Base-by-base conservation (phyloP, 2,329 filamentous ascomycete species). In the Xylariaceae sp. region DNA sequence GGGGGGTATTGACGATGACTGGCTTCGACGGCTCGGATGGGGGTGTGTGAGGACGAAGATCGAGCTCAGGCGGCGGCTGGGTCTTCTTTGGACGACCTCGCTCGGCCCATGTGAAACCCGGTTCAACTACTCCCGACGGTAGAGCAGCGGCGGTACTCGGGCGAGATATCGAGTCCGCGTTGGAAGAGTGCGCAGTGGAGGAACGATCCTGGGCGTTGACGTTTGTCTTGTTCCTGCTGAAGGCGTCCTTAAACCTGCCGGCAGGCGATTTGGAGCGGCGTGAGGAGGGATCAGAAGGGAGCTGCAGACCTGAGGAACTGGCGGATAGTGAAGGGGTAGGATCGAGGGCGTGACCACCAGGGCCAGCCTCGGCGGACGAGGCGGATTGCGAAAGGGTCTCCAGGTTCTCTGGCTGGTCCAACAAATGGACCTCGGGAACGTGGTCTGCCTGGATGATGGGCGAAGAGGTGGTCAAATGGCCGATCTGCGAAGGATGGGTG, bases 171-270 rank as follows among this genome's bases (percentile, higher is more conserved):
- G 52, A 52, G 14, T 37, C 42, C n/a, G n/a, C n/a, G 36, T 40
- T 49, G 42, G 50, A 53, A 46, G 56, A n/a, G n/a, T n/a, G n/a
- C n/a, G n/a, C n/a, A n/a, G n/a, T n/a, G n/a, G n/a, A n/a, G n/a
- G n/a, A n/a, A n/a, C n/a, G 48, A 22, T 49, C 49, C 32, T 48
- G 36, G 37, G 35, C 36, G 29, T 44, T 43, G 16, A 50, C 52
- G 42, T 56, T 52, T 44, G 58, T 67, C 60, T 74, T 80, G 58
- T 77, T 82, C 36, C 74, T 70, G 47, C 70, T 78, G 58, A 93
- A 88, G 11, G 84, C 85, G 60, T 84, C 82, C 63, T 79, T 85
- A 50, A 92, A 71, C 59, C 83, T 87, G 59, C 82, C 79, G 41
- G 78, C 81, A 10, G 86, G 85, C 8, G 88, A 91, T 17, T 79